phyloP scores from a whole-genome alignment of 2,329 filamentous ascomycete genomes.

The Graphilbum ipis-grandicollis region DNA sequence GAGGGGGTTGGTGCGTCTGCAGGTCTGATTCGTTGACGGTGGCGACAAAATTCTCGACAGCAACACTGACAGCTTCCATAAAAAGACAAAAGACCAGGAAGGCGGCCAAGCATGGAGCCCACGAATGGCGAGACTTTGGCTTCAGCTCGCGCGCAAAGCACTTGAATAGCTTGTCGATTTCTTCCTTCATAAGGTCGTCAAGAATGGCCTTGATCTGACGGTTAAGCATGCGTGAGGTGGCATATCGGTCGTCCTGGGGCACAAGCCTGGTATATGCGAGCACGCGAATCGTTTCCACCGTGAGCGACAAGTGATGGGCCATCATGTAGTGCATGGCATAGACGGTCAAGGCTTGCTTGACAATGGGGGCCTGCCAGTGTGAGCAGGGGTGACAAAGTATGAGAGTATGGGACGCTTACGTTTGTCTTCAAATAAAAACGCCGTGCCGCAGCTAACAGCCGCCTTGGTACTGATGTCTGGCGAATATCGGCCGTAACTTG shows the following conservation, averaged over 20 bases:
- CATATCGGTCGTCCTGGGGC: conserved; percentile 23
- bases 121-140: conserved; percentile 32
- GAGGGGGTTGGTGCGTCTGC: conserved; percentile 19
- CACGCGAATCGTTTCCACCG: conserved; percentile 21
- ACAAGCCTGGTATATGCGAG: conserved; percentile 25
- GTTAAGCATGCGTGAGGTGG: conserved; percentile 36
- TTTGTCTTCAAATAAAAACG: conserved; percentile 26
- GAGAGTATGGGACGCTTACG: conserved; percentile 14
- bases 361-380: conserved; percentile 24
- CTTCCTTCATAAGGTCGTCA: conserved; percentile 34
- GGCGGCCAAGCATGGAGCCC: conserved; percentile 38
- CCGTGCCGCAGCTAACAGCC: conserved; percentile 29
- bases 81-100: conserved; percentile 40
- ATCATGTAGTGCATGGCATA: conserved; percentile 41
- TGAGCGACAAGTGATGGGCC: conserved; percentile 35
- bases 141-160: conserved; percentile 35
- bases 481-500: conserved; percentile 30
- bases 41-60: conserved; percentile 33
- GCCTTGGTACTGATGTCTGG: conserved; percentile 26
- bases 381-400: background rate
- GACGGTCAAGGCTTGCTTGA: conserved; percentile 33
- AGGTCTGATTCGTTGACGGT: conserved; percentile 31
- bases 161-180: conserved; percentile 34
- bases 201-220: conserved; percentile 39
- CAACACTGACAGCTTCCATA: conserved; percentile 38